These are phyloP conservation scores for Botrytis aclada DNA, from an alignment of 2,329 filamentous ascomycete genomes.

Conservation along the genomic window DNA sequence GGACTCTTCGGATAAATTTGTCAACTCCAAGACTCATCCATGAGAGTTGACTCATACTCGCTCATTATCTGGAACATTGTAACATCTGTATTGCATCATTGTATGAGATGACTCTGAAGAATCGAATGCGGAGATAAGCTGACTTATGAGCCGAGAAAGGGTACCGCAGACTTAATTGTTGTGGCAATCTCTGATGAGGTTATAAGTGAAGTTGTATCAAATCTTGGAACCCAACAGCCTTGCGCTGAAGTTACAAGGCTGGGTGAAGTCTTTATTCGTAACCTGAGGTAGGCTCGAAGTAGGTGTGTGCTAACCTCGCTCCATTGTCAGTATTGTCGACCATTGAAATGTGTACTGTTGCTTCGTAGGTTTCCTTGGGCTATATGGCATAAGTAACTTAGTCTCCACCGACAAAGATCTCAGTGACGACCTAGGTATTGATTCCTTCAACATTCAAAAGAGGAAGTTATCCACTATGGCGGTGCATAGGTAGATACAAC, in stretches of 20 bases:
- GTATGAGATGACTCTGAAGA: neutral
- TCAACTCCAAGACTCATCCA: slow-evolving; percentile 7
- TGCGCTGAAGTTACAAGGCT: neutral
- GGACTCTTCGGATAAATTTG: slow-evolving; percentile 9
- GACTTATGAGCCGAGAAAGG: neutral
- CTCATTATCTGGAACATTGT: slow-evolving; percentile 2
- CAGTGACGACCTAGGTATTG: neutral
- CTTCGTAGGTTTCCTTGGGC: neutral
- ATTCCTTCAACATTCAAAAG: neutral
- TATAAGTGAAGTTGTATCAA: neutral
- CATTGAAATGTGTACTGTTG: neutral
- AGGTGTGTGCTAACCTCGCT: neutral
- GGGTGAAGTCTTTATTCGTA: neutral
- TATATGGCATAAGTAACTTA: neutral
- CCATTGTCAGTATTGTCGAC: neutral
- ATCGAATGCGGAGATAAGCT: neutral
- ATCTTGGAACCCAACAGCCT: neutral
- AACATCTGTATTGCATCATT: neutral
- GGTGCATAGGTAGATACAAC: neutral
- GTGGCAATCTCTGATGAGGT: neutral
- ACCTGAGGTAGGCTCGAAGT: neutral
- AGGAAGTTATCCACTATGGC: neutral
- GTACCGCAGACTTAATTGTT: neutral
- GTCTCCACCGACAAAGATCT: neutral
- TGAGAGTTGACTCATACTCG: slow-evolving; percentile 7